These are phyloP conservation scores for Hypoxylon sp. DNA, from an alignment of 2,329 filamentous ascomycete species.

Conservation along the genomic window DNA sequence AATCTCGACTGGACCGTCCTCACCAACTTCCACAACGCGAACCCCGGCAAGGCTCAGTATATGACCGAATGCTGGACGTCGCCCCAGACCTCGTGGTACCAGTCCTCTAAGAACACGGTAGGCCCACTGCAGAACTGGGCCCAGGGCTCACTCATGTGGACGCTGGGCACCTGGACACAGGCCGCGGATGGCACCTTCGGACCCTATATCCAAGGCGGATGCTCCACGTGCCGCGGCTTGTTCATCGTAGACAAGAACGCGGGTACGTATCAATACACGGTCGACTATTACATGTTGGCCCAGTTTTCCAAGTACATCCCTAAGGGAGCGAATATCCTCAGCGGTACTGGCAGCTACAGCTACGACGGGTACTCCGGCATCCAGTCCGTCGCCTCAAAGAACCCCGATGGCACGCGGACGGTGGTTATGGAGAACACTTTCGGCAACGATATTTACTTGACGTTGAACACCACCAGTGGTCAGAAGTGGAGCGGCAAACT, in stretches of 20 bases:
- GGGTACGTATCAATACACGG: conserved; percentile 61
- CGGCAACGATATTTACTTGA: conserved; percentile 61
- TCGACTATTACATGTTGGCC: conserved; percentile 69
- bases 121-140: conserved; percentile 67
- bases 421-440: conserved; percentile 66
- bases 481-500: conserved; percentile 60
- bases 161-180: conserved; percentile 58
- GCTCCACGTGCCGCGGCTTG: conserved; percentile 64
- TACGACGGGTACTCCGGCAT: conserved; percentile 59
- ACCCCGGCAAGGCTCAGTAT: conserved; percentile 60
- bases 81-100: conserved; percentile 56
- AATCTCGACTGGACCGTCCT: conserved; percentile 57
- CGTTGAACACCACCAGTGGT: conserved; percentile 54
- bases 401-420: conserved; percentile 62
- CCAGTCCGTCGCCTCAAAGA: conserved; percentile 63
- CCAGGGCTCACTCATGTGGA: conserved; percentile 62
- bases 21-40: conserved; percentile 58
- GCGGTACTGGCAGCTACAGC: conserved; percentile 61
- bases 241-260: conserved; percentile 67
- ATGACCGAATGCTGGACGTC: conserved; percentile 66
- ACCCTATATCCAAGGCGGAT: conserved; percentile 61
- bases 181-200: conserved; percentile 58
- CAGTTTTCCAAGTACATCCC: conserved; percentile 67
- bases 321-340: conserved; percentile 60
- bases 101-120: conserved; percentile 58